Evolutionary conservation across 2,329 filamentous ascomycete species (phyloP).

Genomic region (Dactylellina parvicollis): DNA sequence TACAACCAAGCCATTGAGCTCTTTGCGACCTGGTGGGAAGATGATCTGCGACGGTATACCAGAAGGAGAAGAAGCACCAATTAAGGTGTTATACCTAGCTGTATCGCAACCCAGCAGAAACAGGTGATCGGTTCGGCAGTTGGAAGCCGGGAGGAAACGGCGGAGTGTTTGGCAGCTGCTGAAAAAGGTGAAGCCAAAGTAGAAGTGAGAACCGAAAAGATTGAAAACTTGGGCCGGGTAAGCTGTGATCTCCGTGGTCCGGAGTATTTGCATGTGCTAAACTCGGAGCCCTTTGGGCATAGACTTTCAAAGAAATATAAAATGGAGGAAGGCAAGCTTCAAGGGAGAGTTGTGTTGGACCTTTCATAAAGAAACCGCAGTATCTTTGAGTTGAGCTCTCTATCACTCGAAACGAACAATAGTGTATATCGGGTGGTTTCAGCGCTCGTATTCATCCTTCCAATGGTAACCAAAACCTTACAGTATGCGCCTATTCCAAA

Average conservation of each 20-base stretch:
- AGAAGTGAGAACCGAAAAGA: slow-evolving; percentile 30
- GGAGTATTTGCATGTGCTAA: neutral
- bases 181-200: slow-evolving; percentile 38
- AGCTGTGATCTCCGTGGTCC: neutral
- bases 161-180: slow-evolving; percentile 30
- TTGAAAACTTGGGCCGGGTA: slow-evolving; percentile 39
- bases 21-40: slow-evolving; percentile 33
- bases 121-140: slow-evolving; percentile 37
- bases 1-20: slow-evolving; percentile 27
- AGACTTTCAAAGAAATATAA: slow-evolving; percentile 44
- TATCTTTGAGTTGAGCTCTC: neutral
- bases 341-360: slow-evolving; percentile 41
- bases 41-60: slow-evolving; percentile 47
- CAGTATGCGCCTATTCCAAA: too few relatives aligned
- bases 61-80: slow-evolving; percentile 36
- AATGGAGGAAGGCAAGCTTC: slow-evolving; percentile 34
- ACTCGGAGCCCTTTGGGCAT: neutral
- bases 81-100: slow-evolving; percentile 29
- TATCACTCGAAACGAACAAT: too few relatives aligned
- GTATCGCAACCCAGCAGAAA: slow-evolving; percentile 36
- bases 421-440: too few relatives aligned
- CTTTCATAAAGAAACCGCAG: neutral
- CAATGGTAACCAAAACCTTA: too few relatives aligned
- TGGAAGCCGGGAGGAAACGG: slow-evolving; percentile 30
- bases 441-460: neutral